Percentiles rank a stretch among this genome's conserved stretches.
Evolutionary conservation across 495 filamentous ascomycete genomes (phyloP).

Genomic region (Penicillium coffeae): DNA sequence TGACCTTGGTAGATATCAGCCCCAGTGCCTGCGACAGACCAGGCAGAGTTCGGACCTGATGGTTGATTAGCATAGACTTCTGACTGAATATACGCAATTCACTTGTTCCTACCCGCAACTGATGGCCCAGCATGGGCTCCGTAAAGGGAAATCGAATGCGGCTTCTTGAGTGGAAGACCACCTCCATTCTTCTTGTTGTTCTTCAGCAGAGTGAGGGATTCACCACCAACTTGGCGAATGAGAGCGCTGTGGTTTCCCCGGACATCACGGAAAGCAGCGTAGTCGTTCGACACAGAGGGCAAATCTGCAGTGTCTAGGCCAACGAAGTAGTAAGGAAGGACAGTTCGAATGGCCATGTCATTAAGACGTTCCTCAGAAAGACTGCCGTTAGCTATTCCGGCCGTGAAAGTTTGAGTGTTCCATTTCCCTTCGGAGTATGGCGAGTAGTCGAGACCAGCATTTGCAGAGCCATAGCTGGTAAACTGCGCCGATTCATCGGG

Average conservation of each 20-base stretch:
- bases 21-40: background rate
- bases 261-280: conserved; percentile 59
- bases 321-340: conserved; percentile 49
- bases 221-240: conserved; percentile 52
- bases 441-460: background rate
- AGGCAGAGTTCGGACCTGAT: conserved; percentile 13
- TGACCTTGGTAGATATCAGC: conserved; percentile 35
- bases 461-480: background rate
- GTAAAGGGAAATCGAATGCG: conserved; percentile 54
- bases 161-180: conserved; percentile 49
- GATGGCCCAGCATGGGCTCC: conserved; percentile 60
- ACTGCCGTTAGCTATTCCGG: conserved; percentile 28
- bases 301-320: conserved; percentile 53
- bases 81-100: too few relatives aligned
- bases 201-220: conserved; percentile 57
- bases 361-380: conserved; percentile 44
- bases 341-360: conserved; percentile 53
- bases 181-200: conserved; percentile 38
- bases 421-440: background rate
- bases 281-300: conserved; percentile 55
- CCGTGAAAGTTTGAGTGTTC: background rate
- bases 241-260: conserved; percentile 47
- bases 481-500: conserved; percentile 54
- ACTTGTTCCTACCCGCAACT: conserved; percentile 56
- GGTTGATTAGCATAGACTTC: conserved; percentile 48